These are phyloP conservation scores for Kodamaea arcana DNA, from an alignment of 1,139 yeast genomes.

Conservation along the genomic window DNA sequence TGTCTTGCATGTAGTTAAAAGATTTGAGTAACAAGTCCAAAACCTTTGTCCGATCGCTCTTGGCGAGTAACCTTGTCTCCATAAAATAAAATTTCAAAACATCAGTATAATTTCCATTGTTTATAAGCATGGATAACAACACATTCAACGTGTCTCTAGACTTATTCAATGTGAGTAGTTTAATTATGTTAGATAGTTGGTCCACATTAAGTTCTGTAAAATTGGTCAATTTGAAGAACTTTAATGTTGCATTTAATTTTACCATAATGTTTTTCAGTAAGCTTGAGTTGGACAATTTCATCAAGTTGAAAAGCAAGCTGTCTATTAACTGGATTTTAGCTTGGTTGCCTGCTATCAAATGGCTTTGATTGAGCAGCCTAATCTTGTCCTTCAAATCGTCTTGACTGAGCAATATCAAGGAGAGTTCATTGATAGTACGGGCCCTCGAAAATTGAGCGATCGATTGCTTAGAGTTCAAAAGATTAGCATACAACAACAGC, in stretches of 20 bases:
- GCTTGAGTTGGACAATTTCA: background rate
- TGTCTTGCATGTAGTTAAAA: slow-evolving; percentile 16
- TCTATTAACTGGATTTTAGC: background rate
- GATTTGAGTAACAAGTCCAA: slow-evolving; percentile 17
- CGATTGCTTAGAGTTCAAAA: slow-evolving; percentile 15
- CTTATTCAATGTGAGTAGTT: slow-evolving; percentile 23
- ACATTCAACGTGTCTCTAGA: slow-evolving; percentile 25
- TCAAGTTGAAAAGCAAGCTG: slow-evolving; percentile 6
- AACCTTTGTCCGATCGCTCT: slow-evolving; percentile 14
- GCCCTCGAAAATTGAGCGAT: background rate
- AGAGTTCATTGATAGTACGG: slow-evolving; percentile 7
- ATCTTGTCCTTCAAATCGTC: slow-evolving; percentile 14
- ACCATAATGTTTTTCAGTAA: slow-evolving; percentile 9
- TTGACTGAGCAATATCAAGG: slow-evolving; percentile 7
- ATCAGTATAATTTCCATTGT: slow-evolving; percentile 13
- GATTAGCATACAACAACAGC: slow-evolving; percentile 18
- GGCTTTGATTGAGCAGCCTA: slow-evolving; percentile 10
- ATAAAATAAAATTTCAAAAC: slow-evolving; percentile 28
- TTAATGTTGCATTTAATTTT: slow-evolving; percentile 4
- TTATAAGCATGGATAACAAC: slow-evolving; percentile 26
- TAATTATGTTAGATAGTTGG: slow-evolving; percentile 24
- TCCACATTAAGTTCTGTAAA: slow-evolving; percentile 12
- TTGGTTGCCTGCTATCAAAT: background rate
- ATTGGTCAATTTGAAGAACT: slow-evolving; percentile 1
- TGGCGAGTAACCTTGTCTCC: slow-evolving; percentile 20